A percentile compares a stretch with the other conserved stretches of the same genome.
Conservation (phyloP, 208 protist species). For the Crithidia fasciculata region DNA sequence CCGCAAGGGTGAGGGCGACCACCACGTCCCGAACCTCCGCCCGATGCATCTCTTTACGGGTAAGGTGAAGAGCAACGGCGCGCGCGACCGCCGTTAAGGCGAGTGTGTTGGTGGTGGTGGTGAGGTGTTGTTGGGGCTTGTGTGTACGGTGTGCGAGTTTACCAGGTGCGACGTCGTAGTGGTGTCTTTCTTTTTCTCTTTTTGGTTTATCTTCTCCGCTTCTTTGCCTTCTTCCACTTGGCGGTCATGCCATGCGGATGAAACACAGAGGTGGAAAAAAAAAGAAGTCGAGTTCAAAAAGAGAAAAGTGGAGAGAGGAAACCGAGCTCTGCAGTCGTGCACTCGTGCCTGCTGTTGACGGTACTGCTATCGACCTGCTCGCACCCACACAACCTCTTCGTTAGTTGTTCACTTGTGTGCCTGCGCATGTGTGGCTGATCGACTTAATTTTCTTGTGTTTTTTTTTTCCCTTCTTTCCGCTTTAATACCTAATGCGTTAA, state of each 20-base stretch:
- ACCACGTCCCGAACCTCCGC: slow-evolving; percentile 91
- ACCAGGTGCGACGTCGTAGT: too few species aligned
- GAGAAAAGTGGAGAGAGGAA: not conserved
- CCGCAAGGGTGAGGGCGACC: slow-evolving; percentile 95
- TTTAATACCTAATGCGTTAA: slow-evolving; percentile 5
- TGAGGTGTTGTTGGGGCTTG: not conserved
- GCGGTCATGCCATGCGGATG: too few species aligned
- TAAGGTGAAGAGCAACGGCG: slow-evolving; percentile 95
- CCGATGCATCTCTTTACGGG: slow-evolving; percentile 99
- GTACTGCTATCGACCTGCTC: too few species aligned
- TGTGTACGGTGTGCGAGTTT: not conserved
- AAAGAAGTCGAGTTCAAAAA: not conserved
- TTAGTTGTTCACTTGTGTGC: not conserved
- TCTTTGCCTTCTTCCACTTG: not conserved
- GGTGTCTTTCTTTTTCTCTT: not conserved
- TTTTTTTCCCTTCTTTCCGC: too few species aligned
- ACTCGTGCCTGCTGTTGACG: not conserved
- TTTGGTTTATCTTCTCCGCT: slow-evolving; percentile 10
- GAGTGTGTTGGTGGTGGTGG: not conserved
- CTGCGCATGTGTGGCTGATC: not conserved
- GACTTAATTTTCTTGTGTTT: not conserved
- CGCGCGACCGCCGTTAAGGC: slow-evolving; percentile 81
- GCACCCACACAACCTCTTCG: too few species aligned
- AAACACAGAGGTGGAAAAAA: too few species aligned
- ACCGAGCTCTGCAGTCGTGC: not conserved